Base-by-base conservation (phyloP, 768 basidiomycete genomes). In the Psilocybe cubensis region DNA sequence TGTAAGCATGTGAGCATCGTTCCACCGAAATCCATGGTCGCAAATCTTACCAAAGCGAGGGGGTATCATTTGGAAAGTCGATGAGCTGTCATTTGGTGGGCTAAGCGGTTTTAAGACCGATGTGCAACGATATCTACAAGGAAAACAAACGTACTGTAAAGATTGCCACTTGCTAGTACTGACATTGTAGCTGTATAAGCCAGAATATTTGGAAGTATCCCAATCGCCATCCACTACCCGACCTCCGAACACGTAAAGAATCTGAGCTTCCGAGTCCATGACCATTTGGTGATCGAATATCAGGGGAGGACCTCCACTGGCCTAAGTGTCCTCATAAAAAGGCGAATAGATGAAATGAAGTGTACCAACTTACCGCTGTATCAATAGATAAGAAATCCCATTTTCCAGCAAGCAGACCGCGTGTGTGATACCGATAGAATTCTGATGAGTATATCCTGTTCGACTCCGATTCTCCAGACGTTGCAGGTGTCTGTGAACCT, bases 231-330 rank as follows among this genome's bases (percentile, higher is more conserved):
- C 88, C 14, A 88, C 82, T 3, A 91, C 76, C 14, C 88, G 82
- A 1, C 92, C 92, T 7, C 92, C 91, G 59, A 84, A 89, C 6
- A 91, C 82, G 57, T 92, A 93, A 6, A 94, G 66, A 3, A 86
- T 82, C 67, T 91, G 90, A 0, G 81, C 72, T 3, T 87, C 86
- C 38, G 79, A 79, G 63, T 93, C 91, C 65, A 92, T 83, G 28
- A 76, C 86, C 85, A 93, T 89, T 70, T 91, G 89, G 63, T 92
- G 91, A 66, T 93, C 92, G 61, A 86, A 89, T 38, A 92, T 75
- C 29, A 91, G 72, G 0, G 87, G 85, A 1, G 91, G 91, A 1
- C 90, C 91, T 1, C 85, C 87, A 3, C 80, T 78, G 0, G 76
- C 68, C 91, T 91, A 59, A 12, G 46, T 46, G 28, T 44, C 35